Conservation (phyloP, 805 yeast genomes). For the Candida berthetii region DNA sequence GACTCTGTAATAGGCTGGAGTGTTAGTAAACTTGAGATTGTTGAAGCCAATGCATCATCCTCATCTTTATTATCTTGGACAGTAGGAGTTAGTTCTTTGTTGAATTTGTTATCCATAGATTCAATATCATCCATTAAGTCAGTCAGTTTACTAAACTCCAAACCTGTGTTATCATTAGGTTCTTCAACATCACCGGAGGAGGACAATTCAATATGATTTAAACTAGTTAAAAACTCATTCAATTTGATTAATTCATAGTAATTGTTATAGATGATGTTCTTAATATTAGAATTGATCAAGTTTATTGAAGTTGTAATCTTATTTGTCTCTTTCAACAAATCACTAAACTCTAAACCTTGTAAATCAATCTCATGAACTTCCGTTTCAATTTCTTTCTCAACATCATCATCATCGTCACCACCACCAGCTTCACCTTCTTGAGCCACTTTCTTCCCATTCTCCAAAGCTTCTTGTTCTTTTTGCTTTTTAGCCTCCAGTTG, state of each 20-base stretch:
- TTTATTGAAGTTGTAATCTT: constrained; percentile 38
- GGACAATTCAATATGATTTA: constrained; percentile 20
- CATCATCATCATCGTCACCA: constrained; percentile 17
- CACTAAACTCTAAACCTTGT: constrained; percentile 20
- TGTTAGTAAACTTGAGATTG: background rate
- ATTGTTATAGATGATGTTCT: constrained; percentile 68
- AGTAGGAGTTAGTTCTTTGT: background rate
- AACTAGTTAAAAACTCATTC: constrained; percentile 43
- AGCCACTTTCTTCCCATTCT: background rate
- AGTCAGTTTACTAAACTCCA: constrained; percentile 8
- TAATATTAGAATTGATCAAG: constrained; percentile 53
- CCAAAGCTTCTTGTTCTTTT: constrained; percentile 3
- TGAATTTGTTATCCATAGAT: constrained; percentile 5
- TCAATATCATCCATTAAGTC: constrained; percentile 17
- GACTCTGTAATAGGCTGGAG: background rate
- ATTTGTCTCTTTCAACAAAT: constrained; percentile 30
- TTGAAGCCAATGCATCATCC: background rate
- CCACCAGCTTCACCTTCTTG: background rate
- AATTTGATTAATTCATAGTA: constrained; percentile 68
- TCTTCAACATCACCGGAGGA: background rate
- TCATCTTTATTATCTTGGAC: background rate
- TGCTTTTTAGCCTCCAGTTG: constrained; percentile 20
- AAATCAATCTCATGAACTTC: constrained; percentile 21
- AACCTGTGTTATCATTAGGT: background rate
- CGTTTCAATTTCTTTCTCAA: constrained; percentile 20